Conservation (phyloP, 1,284 basidiomycete genomes). For the Prillingera fragicola region DNA sequence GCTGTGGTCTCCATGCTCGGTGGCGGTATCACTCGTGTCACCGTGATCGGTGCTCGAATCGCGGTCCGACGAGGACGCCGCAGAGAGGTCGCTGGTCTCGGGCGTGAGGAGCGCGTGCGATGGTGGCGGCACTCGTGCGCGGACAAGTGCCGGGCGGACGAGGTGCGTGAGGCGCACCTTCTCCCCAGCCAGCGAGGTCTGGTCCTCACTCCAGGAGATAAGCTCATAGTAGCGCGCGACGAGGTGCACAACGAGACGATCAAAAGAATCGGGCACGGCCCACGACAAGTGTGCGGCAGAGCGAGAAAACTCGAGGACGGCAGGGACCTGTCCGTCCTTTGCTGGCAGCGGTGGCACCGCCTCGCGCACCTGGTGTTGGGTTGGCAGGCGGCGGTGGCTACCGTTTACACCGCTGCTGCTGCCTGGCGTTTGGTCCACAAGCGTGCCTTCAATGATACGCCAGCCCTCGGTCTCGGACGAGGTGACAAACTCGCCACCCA, state of each 20-base stretch:
- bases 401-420: too few species aligned
- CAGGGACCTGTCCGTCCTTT: conserved; percentile 12
- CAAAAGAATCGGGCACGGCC: conserved; percentile 41
- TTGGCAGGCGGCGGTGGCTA: conserved; percentile 22
- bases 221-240: conserved; percentile 45
- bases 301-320: conserved; percentile 41
- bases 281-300: conserved; percentile 43
- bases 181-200: conserved; percentile 15
- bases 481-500: conserved; percentile 25
- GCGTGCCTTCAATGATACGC: conserved; percentile 29
- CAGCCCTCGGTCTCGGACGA: conserved; percentile 17
- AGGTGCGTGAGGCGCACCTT: conserved; percentile 43
- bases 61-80: conserved; percentile 19
- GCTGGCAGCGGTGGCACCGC: conserved; percentile 25
- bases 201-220: conserved; percentile 43
- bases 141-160: conserved; percentile 33
- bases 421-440: conserved; percentile 17
- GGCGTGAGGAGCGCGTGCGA: conserved; percentile 33
- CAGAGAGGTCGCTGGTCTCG: conserved; percentile 37
- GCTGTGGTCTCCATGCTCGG: conserved; percentile 7
- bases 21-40: neutral
- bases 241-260: conserved; percentile 44
- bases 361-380: conserved; percentile 23
- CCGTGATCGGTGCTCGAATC: conserved; percentile 11
- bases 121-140: conserved; percentile 9